Conservation (phyloP, 768 basidiomycete genomes). For the Auriculariales sp. region DNA sequence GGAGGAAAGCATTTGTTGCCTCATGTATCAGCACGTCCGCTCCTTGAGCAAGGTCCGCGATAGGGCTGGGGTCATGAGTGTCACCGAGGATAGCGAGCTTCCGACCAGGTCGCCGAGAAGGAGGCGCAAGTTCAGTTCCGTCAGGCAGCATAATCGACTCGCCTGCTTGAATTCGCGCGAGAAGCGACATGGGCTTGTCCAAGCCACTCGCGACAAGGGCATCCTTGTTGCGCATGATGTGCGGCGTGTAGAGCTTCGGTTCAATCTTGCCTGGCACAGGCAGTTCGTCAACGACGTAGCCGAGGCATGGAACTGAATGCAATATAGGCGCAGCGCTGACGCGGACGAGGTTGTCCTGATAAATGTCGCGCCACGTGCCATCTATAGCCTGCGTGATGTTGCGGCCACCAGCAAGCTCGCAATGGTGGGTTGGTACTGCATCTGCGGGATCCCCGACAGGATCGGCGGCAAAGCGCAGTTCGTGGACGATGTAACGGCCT, state of each 20-base stretch:
- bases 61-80: conserved; percentile 14
- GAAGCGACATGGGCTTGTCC: conserved; percentile 36
- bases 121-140: conserved; percentile 58
- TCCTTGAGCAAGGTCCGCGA: conserved; percentile 3
- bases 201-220: not conserved
- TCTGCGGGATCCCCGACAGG: conserved; percentile 35
- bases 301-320: conserved; percentile 72
- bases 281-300: conserved; percentile 59
- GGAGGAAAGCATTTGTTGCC: conserved; percentile 18
- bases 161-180: conserved; percentile 53
- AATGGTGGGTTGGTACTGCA: conserved; percentile 28
- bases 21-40: conserved; percentile 18
- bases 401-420: conserved; percentile 44
- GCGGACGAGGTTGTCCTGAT: conserved; percentile 35
- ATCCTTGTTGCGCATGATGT: conserved; percentile 54
- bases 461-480: conserved; percentile 54
- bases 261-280: conserved; percentile 67
- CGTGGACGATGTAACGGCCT: conserved; percentile 65
- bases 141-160: conserved; percentile 49
- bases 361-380: conserved; percentile 56
- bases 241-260: conserved; percentile 48
- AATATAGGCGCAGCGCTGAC: conserved; percentile 65
- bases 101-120: conserved; percentile 32
- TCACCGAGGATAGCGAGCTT: conserved; percentile 16
- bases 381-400: conserved; percentile 40